Percentiles rank a stretch among this genome's conserved stretches.
phyloP scores from a whole-genome alignment of 176 grass and related monocot species.

The Saccharum officinarum region DNA sequence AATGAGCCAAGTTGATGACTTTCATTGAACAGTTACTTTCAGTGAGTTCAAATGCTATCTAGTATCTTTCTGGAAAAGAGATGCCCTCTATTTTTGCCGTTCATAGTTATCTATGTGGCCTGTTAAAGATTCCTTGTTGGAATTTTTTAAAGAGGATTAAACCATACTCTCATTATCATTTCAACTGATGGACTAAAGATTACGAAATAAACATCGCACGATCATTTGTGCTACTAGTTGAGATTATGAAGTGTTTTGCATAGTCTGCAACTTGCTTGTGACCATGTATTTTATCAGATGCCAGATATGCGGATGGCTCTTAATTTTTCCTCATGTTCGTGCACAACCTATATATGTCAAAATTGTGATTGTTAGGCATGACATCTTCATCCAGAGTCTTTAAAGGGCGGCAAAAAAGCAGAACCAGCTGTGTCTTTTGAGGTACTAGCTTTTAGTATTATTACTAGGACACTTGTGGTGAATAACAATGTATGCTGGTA shows the following conservation, averaged over 20 bases:
- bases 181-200: neutral
- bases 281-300: conserved; percentile 12
- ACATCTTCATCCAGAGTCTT: neutral
- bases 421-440: conserved; percentile 5
- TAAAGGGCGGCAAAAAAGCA: conserved; percentile 11
- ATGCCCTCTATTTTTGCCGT: neutral
- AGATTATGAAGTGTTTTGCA: neutral
- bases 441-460: neutral
- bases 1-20: neutral
- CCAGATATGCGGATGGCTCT: neutral
- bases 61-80: neutral
- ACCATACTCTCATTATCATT: neutral
- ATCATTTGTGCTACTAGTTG: neutral
- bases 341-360: neutral
- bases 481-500: neutral
- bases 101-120: neutral
- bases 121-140: neutral
- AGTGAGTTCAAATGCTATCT: neutral
- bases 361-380: conserved; percentile 3
- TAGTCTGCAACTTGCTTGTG: neutral
- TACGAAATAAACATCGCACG: neutral
- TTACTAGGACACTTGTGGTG: neutral
- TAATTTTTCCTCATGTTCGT: conserved; percentile 3
- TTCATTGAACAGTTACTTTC: neutral
- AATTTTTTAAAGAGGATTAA: neutral